phyloP scores from a whole-genome alignment of 2,329 filamentous ascomycete genomes.

The Beauveria brongniartii region DNA sequence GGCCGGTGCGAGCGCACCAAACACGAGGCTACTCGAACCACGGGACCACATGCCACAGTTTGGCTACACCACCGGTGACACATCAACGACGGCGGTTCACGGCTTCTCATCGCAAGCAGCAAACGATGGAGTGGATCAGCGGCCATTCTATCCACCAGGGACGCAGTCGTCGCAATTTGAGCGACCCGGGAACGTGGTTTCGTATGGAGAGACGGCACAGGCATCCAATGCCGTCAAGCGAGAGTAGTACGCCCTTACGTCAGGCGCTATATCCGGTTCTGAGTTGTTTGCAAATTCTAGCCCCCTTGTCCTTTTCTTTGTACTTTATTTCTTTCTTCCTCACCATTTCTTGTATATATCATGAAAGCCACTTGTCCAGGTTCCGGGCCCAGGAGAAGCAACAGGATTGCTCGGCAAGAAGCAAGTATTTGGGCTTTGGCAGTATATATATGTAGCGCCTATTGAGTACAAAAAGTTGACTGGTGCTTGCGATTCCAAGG shows the following conservation, averaged over 20 bases:
- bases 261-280: neutral
- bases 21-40: neutral
- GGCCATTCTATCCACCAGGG: neutral
- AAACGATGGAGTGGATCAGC: neutral
- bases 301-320: neutral
- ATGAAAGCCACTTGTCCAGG: neutral
- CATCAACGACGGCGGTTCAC: neutral
- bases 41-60: conserved; percentile 2
- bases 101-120: neutral
- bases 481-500: neutral
- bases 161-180: neutral
- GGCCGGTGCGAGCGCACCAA: neutral
- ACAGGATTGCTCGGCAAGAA: conserved; percentile 9
- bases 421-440: neutral
- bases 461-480: conserved; percentile 1
- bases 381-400: conserved; percentile 4
- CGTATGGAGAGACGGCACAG: neutral
- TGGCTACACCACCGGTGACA: neutral
- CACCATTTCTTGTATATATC: conserved; percentile 6
- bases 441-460: conserved; percentile 6
- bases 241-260: neutral
- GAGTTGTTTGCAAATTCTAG: neutral
- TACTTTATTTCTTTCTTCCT: neutral
- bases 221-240: neutral
- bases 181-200: neutral